Evolutionary conservation across 2,329 filamentous ascomycete genomes (phyloP).

Genomic region (Cytospora piceicola): DNA sequence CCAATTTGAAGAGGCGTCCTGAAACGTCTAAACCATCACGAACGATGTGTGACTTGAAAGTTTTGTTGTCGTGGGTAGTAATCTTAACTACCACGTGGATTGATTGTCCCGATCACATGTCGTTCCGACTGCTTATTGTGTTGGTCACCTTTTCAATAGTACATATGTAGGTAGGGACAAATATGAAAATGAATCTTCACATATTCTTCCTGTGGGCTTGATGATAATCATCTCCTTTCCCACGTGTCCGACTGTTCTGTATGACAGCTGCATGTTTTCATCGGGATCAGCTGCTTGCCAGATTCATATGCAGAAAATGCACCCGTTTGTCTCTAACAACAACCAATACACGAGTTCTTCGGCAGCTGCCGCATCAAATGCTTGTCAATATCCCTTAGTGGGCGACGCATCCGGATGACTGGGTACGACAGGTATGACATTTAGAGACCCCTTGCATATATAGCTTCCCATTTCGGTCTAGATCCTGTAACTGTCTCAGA

Average conservation of each 20-base stretch:
- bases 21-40: slow-evolving; percentile 3
- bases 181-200: not conserved
- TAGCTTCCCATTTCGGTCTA: slow-evolving; percentile 14
- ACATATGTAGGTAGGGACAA: not conserved
- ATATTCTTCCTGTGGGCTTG: not conserved
- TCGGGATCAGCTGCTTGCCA: slow-evolving; percentile 27
- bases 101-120: not conserved
- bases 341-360: not conserved
- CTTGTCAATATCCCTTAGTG: slow-evolving; percentile 5
- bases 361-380: slow-evolving; percentile 13
- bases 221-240: slow-evolving; percentile 1
- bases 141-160: not conserved
- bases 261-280: slow-evolving; percentile 29
- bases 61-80: not conserved
- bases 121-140: not conserved
- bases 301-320: slow-evolving; percentile 21
- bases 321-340: not conserved
- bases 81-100: slow-evolving; percentile 10
- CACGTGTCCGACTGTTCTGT: slow-evolving; percentile 9
- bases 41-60: slow-evolving; percentile 9
- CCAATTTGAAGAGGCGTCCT: not conserved
- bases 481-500: slow-evolving; percentile 4
- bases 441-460: slow-evolving; percentile 17
- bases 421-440: not conserved
- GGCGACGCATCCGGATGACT: not conserved